Conservation (phyloP, 2,329 filamentous ascomycete genomes). For the Diplodia mutila region DNA sequence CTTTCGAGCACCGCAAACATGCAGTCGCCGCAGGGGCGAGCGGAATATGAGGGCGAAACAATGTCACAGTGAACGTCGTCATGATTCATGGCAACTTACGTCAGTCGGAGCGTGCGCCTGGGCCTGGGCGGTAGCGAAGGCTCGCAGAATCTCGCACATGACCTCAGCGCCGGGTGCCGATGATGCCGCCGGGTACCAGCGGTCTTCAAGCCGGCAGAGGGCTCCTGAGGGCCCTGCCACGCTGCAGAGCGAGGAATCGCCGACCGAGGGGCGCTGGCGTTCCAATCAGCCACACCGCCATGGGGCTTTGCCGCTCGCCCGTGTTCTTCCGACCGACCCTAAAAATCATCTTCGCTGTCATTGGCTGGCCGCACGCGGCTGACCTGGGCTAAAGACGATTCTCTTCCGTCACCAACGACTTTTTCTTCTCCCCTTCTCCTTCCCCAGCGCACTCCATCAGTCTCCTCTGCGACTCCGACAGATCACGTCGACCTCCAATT, state of each 20-base stretch:
- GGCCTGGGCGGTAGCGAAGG: background rate
- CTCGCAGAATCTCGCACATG: conserved; percentile 7
- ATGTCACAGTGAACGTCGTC: background rate
- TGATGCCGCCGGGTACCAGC: conserved; percentile 8
- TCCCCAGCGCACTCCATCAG: conserved; percentile 24
- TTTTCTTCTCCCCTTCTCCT: conserved; percentile 32
- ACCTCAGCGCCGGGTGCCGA: conserved; percentile 5
- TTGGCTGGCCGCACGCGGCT: conserved; percentile 16
- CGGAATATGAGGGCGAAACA: background rate
- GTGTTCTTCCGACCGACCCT: conserved; percentile 5
- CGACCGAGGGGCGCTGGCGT: background rate
- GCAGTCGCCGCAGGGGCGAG: background rate
- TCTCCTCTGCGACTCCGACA: background rate
- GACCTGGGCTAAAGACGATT: conserved; percentile 20
- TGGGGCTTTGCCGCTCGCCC: background rate
- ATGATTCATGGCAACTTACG: conserved; percentile 4
- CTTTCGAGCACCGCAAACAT: background rate
- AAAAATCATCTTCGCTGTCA: conserved; percentile 15
- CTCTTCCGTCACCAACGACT: conserved; percentile 27
- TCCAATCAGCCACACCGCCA: conserved; percentile 14
- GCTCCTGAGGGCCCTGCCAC: background rate
- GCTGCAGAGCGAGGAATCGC: conserved; percentile 2
- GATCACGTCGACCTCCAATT: conserved; percentile 14
- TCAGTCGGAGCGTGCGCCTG: conserved; percentile 2
- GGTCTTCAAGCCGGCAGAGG: background rate